Evolutionary conservation across 1,284 basidiomycete species (phyloP), one percentile per base, ranked within the genome.

Genomic region (Cutaneotrichosporon curvatum): DNA sequence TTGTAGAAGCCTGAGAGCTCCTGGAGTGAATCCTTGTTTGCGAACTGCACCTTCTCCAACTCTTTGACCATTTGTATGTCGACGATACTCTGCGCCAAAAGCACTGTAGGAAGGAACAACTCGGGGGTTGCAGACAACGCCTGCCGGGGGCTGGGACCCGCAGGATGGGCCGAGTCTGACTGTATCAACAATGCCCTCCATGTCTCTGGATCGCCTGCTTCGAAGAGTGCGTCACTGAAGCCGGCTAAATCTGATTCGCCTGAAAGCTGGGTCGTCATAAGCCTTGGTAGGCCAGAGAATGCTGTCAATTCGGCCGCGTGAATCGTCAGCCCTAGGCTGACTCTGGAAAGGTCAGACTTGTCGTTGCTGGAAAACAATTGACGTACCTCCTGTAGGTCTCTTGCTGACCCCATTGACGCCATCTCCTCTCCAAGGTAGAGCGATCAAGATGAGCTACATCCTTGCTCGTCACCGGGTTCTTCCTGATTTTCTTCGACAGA

Each of bases 211-310:
- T 51, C 49, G 20, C 40, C 31, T 1, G 49, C 45, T n/a, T 51
- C 49, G 22, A 51, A 51, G 3, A 51, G 45, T 1, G 49, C 49
- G 19, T 51, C 49, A 32, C 20, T 40, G 41, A 47, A 51, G 23
- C 20, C 18, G 16, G 43, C 49, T 7, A 28, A 12, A 28, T 28
- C 25, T 7, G 25, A 28, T 7, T 25, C 23, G 2, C 20, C 4
- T 0, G 45, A 36, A 2, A 44, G 20, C 4, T 37, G 49, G 3
- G 45, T 18, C 1, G 44, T 23, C 11, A 47, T 36, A 3, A 43
- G n/a, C 7, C 34, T 20, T 1, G 45, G 40, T 2, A 51, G n/a
- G 4, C 49, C 45, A 19, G 44, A 47, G 41, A 36, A 51, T 4
- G 25, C 19, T 3, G 45, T 40, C 34, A 39, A 32, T 19, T 51